Percentiles rank a stretch among this genome's conserved stretches.
Conservation (phyloP, 73 alveolate species). For the Symbiodinium natans region DNA sequence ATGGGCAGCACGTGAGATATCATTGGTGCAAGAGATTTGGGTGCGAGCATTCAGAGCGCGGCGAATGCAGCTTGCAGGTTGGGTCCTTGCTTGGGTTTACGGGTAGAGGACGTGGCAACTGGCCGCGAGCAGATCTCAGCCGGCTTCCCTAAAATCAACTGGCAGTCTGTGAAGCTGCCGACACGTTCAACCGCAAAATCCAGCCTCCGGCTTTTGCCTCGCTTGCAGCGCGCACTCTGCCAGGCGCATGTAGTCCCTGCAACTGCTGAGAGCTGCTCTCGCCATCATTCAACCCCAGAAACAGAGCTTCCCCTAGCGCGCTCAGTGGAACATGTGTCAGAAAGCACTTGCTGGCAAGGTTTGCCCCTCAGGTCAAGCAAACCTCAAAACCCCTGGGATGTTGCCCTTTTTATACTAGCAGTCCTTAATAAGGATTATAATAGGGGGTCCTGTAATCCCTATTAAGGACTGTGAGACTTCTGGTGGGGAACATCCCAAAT, state of each 20-base stretch:
- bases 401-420: too few species aligned
- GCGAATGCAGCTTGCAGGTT: too few species aligned
- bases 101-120: too few species aligned
- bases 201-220: conserved; percentile 47
- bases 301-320: neutral
- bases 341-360: neutral
- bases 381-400: neutral
- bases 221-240: conserved; percentile 73
- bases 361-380: neutral
- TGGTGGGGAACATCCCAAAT: neutral
- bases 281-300: neutral
- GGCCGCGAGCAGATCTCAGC: too few species aligned
- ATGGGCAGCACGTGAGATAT: too few species aligned
- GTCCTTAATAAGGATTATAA: too few species aligned
- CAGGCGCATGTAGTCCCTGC: conserved; percentile 80
- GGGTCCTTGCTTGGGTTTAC: too few species aligned
- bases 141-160: neutral
- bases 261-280: too few species aligned
- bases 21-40: too few species aligned
- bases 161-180: neutral
- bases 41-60: too few species aligned
- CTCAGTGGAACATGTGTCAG: neutral
- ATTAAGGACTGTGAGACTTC: too few species aligned
- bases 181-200: neutral
- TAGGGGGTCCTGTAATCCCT: too few species aligned